Evolutionary conservation across 2,329 filamentous ascomycete genomes (phyloP).

Genomic region (Eutypella sp.): DNA sequence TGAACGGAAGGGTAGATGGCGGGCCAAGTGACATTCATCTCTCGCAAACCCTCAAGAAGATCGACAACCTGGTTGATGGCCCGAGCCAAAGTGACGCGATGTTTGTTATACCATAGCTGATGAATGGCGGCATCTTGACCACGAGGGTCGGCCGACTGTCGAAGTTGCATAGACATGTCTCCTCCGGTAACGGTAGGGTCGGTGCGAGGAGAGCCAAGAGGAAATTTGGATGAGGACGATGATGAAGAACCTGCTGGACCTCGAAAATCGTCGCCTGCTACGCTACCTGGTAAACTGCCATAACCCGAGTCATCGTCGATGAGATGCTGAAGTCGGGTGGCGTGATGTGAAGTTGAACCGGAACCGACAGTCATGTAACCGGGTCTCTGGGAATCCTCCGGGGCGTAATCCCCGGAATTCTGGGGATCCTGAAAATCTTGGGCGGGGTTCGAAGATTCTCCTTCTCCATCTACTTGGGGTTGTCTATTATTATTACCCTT

Average conservation of each 20-base stretch:
- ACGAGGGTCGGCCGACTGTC: slow-evolving; percentile 53
- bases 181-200: slow-evolving; percentile 41
- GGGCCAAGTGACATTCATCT: slow-evolving; percentile 89
- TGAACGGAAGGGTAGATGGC: slow-evolving; percentile 89
- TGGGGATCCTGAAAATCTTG: slow-evolving; percentile 20
- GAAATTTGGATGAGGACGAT: slow-evolving; percentile 18
- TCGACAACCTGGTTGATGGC: slow-evolving; percentile 86
- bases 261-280: slow-evolving; percentile 56
- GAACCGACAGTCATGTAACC: slow-evolving; percentile 85
- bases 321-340: slow-evolving; percentile 72
- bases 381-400: too few species aligned
- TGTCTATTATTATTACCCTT: slow-evolving; percentile 22
- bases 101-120: slow-evolving; percentile 92
- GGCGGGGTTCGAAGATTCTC: too few species aligned
- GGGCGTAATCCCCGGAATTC: too few species aligned
- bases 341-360: slow-evolving; percentile 76
- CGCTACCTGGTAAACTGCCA: slow-evolving; percentile 76
- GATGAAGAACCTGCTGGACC: not conserved
- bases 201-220: slow-evolving; percentile 33
- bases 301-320: slow-evolving; percentile 90
- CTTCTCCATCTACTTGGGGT: too few species aligned
- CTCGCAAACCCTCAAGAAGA: slow-evolving; percentile 73
- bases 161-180: slow-evolving; percentile 40
- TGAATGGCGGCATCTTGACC: slow-evolving; percentile 78
- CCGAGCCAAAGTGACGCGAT: slow-evolving; percentile 78